phyloP scores from a whole-genome alignment of 768 basidiomycete species.

The Mycena amicta region DNA sequence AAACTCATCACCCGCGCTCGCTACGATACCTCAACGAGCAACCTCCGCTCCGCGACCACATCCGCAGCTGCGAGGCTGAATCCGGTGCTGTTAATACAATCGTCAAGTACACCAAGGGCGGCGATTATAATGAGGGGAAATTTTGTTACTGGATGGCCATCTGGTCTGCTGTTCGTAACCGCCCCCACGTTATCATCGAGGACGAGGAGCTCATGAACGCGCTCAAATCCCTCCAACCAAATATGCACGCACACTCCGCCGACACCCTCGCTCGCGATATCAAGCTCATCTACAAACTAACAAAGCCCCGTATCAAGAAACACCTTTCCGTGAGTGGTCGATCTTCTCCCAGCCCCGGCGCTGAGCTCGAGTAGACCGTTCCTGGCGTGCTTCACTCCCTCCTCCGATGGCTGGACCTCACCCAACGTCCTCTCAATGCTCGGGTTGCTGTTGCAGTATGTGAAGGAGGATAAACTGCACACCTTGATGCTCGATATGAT shows the following conservation, averaged over 20 bases:
- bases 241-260: background rate
- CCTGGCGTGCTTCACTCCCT: background rate
- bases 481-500: background rate
- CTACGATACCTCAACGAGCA: background rate
- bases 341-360: background rate
- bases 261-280: background rate
- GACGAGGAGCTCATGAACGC: background rate
- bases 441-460: background rate
- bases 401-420: background rate
- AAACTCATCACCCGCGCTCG: background rate
- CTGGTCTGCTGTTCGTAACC: background rate
- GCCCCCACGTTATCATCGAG: background rate
- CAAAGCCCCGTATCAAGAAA: background rate
- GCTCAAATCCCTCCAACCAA: background rate
- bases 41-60: background rate
- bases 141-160: background rate
- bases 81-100: background rate
- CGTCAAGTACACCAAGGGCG: background rate
- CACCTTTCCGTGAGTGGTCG: background rate
- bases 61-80: background rate
- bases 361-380: background rate
- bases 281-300: background rate
- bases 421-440: background rate
- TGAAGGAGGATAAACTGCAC: background rate
- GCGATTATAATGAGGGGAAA: background rate